phyloP scores from a whole-genome alignment of 768 basidiomycete species.

The Tulasnella sp. region DNA sequence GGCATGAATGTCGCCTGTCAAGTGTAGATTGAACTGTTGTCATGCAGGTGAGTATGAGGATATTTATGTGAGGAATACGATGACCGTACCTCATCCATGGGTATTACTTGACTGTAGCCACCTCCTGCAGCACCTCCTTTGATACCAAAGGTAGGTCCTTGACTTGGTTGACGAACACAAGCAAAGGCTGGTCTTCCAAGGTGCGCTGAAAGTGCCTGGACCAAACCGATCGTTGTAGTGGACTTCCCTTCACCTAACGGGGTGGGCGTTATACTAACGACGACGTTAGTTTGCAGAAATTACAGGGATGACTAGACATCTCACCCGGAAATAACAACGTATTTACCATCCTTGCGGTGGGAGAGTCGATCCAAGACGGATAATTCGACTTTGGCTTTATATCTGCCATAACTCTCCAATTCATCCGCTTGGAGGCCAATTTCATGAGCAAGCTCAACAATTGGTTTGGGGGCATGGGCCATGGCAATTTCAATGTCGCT shows the following conservation, averaged over 20 bases:
- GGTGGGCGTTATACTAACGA: constrained; percentile 76
- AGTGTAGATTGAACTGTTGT: constrained; percentile 77
- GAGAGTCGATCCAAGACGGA: constrained; percentile 70
- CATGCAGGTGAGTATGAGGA: constrained; percentile 1
- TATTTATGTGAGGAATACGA: not conserved
- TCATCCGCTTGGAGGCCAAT: constrained; percentile 79
- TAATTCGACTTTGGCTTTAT: constrained; percentile 95
- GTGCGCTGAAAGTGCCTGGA: constrained; percentile 91
- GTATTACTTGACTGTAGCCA: constrained; percentile 97
- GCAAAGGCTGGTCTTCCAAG: constrained; percentile 87
- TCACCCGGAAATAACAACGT: constrained; percentile 88
- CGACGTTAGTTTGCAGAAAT: not conserved
- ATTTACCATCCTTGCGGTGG: constrained; percentile 85
- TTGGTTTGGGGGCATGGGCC: constrained; percentile 85
- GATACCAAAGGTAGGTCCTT: constrained; percentile 98
- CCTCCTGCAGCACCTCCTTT: constrained; percentile 98
- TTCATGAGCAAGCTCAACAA: constrained; percentile 72
- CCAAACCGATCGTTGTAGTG: constrained; percentile 92
- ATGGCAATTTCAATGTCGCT: constrained; percentile 91
- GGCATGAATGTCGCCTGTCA: constrained; percentile 96
- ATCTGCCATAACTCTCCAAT: constrained; percentile 86
- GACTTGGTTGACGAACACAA: constrained; percentile 94
- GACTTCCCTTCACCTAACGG: constrained; percentile 97
- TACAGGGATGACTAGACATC: constrained; percentile 17
- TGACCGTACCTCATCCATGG: constrained; percentile 81